Evolutionary conservation across 2,329 filamentous ascomycete genomes (phyloP).

Genomic region (Trichoderma semiorbis): DNA sequence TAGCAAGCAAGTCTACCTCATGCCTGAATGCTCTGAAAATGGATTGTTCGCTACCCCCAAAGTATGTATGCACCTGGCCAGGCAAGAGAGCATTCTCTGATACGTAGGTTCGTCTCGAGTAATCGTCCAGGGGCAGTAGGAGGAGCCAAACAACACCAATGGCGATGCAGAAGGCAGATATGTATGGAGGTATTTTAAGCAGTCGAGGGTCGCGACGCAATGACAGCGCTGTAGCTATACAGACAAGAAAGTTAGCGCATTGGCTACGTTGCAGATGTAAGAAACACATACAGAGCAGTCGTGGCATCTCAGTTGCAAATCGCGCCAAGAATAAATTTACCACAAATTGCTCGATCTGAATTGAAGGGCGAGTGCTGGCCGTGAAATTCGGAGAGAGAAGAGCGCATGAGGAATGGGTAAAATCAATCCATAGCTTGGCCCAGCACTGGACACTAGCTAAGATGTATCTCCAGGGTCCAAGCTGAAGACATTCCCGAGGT

Average conservation of each 20-base stretch:
- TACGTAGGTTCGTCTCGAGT: slow-evolving; percentile 90
- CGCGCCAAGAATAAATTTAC: background rate
- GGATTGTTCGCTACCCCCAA: slow-evolving; percentile 92
- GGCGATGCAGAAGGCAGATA: slow-evolving; percentile 79
- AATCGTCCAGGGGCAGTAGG: slow-evolving; percentile 82
- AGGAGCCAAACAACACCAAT: slow-evolving; percentile 88
- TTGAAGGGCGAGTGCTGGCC: background rate
- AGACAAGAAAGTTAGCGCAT: background rate
- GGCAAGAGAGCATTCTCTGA: slow-evolving; percentile 95
- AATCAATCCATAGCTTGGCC: background rate
- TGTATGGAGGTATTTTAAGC: slow-evolving; percentile 78
- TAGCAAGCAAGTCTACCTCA: slow-evolving; percentile 66
- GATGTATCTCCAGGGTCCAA: background rate
- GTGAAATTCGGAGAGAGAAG: background rate
- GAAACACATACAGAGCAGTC: slow-evolving; percentile 18
- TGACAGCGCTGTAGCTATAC: slow-evolving; percentile 57
- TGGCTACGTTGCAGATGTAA: background rate
- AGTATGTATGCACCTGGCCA: slow-evolving; percentile 96
- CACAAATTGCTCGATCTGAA: background rate
- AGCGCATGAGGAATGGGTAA: background rate
- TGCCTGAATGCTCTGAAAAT: slow-evolving; percentile 86
- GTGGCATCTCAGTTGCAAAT: slow-evolving; percentile 12
- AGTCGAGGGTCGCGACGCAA: slow-evolving; percentile 78
- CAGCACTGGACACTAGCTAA: background rate
- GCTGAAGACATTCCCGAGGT: background rate